A percentile compares a stretch with the other conserved stretches of the same genome.
These are phyloP conservation scores for Rhizopus delemar DNA, from an alignment of 371 early-diverging fungal genomes.

Conservation along the genomic window DNA sequence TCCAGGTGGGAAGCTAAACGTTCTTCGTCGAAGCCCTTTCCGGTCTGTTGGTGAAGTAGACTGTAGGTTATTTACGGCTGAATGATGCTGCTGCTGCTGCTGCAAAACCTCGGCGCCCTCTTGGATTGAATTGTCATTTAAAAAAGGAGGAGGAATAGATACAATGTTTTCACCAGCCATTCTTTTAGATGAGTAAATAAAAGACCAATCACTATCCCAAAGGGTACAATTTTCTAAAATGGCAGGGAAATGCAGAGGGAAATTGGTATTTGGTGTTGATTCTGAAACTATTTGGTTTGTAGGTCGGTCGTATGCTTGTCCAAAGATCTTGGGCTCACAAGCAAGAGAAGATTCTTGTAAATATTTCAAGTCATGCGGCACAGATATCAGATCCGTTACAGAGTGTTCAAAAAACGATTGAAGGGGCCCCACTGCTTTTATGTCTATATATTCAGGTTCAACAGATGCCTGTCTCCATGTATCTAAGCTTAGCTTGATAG, in stretches of 20 bases:
- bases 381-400: slow-evolving; percentile 39
- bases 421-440: slow-evolving; percentile 31
- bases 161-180: background rate
- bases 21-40: slow-evolving; percentile 34
- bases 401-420: slow-evolving; percentile 49
- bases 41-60: slow-evolving; percentile 3
- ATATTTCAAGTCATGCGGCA: slow-evolving; percentile 47
- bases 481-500: slow-evolving; percentile 29
- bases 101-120: background rate
- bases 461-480: slow-evolving; percentile 20
- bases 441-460: background rate
- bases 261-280: slow-evolving; percentile 23
- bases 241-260: slow-evolving; percentile 49
- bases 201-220: slow-evolving; percentile 22
- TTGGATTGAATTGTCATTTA: background rate
- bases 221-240: slow-evolving; percentile 43
- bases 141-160: background rate
- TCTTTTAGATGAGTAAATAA: background rate
- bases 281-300: slow-evolving; percentile 13
- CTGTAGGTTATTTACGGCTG: background rate
- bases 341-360: slow-evolving; percentile 57
- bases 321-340: slow-evolving; percentile 62
- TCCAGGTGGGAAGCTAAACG: slow-evolving; percentile 45
- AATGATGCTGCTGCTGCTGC: slow-evolving; percentile 2
- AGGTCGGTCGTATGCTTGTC: slow-evolving; percentile 43